These are phyloP conservation scores for Papilionanthe hybrid DNA, from an alignment of 116 monocot species.

Conservation along the genomic window DNA sequence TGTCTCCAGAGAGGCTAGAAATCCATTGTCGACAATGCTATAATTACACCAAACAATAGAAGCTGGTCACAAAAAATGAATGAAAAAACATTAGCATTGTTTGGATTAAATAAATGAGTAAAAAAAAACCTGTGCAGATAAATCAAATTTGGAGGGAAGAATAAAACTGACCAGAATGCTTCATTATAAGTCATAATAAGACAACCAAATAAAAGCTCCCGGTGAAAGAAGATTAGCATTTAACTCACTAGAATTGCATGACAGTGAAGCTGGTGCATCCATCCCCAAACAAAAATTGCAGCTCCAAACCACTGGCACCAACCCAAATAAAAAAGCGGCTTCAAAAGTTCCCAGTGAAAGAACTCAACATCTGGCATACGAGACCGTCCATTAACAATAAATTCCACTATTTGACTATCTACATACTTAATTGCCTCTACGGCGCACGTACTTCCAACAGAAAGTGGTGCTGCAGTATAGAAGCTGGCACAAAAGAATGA, in stretches of 20 bases:
- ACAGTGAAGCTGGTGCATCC: constrained; percentile 72
- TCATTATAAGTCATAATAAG: no score
- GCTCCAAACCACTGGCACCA: constrained; percentile 72
- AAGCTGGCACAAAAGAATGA: constrained; percentile 27
- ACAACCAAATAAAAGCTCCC: no score
- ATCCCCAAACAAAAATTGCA: constrained; percentile 79
- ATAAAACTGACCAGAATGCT: no score
- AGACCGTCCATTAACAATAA: constrained; percentile 43
- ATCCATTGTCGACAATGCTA: not conserved
- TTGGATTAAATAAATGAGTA: no score
- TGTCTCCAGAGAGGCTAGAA: not conserved
- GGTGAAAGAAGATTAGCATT: not conserved
- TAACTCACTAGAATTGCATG: constrained; percentile 84
- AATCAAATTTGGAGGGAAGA: no score
- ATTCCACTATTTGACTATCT: constrained; percentile 31
- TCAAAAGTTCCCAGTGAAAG: constrained; percentile 24
- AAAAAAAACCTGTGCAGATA: no score
- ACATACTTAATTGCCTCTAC: constrained; percentile 35
- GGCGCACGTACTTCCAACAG: constrained; percentile 46
- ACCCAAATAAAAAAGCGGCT: constrained; percentile 43
- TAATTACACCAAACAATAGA: not conserved
- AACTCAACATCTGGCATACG: constrained; percentile 36
- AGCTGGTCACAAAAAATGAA: not conserved
- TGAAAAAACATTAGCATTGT: no score
- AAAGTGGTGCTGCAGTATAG: constrained; percentile 69